phyloP scores from a whole-genome alignment of 345 rosid species.

The Odontarrhena argentea region DNA sequence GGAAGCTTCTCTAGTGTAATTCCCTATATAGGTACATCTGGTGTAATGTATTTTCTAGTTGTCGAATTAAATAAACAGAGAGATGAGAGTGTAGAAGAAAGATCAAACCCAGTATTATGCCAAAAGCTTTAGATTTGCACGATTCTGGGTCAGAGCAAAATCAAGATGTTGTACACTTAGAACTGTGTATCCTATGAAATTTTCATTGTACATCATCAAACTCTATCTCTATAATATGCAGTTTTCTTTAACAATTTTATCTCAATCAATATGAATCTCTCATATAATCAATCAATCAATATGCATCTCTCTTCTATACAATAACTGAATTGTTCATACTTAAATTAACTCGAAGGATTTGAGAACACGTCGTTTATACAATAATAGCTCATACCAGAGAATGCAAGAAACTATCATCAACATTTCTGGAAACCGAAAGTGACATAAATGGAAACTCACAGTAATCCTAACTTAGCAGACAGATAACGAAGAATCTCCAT shows the following conservation, averaged over 20 bases:
- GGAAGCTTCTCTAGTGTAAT: conserved; percentile 50
- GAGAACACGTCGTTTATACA: conserved; percentile 29
- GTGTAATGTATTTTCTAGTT: background rate
- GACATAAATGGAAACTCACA: background rate
- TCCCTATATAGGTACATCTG: conserved; percentile 24
- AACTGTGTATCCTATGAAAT: conserved; percentile 9
- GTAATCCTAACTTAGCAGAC: conserved; percentile 11
- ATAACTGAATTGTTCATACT: conserved; percentile 6
- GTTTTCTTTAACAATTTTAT: conserved; percentile 4
- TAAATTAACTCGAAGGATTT: conserved; percentile 16
- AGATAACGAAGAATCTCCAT: conserved; percentile 12
- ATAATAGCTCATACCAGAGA: conserved; percentile 14
- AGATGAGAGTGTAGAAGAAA: conserved; percentile 1
- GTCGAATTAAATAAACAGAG: conserved; percentile 28
- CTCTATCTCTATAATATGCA: conserved; percentile 28
- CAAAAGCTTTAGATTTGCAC: conserved; percentile 22
- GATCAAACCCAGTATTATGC: conserved; percentile 20
- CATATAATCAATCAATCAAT: conserved; percentile 4
- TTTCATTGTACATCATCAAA: conserved; percentile 17
- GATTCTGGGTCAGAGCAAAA: conserved; percentile 21
- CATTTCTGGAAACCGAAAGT: conserved; percentile 11
- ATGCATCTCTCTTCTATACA: background rate
- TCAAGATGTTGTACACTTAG: conserved; percentile 22
- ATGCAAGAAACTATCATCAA: background rate
- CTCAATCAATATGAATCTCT: conserved; percentile 15